phyloP scores from a whole-genome alignment of 805 yeast genomes.

The Kodamaea lidongshanica region DNA sequence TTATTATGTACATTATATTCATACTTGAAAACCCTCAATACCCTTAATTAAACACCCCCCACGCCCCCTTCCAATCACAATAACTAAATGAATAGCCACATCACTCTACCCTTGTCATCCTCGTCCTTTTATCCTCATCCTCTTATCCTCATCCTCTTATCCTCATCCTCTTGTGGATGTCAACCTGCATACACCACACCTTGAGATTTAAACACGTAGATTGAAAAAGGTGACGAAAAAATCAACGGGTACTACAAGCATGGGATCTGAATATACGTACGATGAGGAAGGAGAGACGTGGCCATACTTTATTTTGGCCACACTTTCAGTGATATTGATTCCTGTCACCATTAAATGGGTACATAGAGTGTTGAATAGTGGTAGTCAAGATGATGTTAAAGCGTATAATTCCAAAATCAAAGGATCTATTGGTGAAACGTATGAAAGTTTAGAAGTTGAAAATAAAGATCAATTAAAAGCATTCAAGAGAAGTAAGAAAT shows the following conservation, averaged over 20 bases:
- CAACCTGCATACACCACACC: too few species aligned
- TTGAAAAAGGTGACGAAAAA: constrained; percentile 7
- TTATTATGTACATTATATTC: too few species aligned
- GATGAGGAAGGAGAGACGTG: constrained; percentile 89
- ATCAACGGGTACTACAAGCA: constrained; percentile 8
- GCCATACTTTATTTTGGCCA: constrained; percentile 83
- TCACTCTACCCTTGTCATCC: too few species aligned
- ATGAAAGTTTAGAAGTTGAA: constrained; percentile 27
- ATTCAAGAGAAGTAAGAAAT: constrained; percentile 23
- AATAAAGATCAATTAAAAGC: constrained; percentile 18
- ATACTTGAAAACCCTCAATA: too few species aligned
- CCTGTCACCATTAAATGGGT: constrained; percentile 50
- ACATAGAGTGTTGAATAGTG: constrained; percentile 10
- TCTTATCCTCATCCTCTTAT: too few species aligned
- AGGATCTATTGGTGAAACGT: constrained; percentile 29
- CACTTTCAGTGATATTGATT: constrained; percentile 57
- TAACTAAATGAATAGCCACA: too few species aligned
- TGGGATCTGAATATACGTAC: constrained; percentile 59
- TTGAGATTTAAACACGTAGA: constrained; percentile 9
- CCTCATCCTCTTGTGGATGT: too few species aligned
- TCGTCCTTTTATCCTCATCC: too few species aligned
- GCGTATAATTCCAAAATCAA: constrained; percentile 19
- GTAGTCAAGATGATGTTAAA: constrained; percentile 14
- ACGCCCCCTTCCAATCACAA: too few species aligned
- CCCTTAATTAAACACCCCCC: too few species aligned